Evolutionary conservation across 1,284 basidiomycete species (phyloP), one percentile per base, ranked within the genome.

Genomic region (Cryptococcus jaspeensis): DNA sequence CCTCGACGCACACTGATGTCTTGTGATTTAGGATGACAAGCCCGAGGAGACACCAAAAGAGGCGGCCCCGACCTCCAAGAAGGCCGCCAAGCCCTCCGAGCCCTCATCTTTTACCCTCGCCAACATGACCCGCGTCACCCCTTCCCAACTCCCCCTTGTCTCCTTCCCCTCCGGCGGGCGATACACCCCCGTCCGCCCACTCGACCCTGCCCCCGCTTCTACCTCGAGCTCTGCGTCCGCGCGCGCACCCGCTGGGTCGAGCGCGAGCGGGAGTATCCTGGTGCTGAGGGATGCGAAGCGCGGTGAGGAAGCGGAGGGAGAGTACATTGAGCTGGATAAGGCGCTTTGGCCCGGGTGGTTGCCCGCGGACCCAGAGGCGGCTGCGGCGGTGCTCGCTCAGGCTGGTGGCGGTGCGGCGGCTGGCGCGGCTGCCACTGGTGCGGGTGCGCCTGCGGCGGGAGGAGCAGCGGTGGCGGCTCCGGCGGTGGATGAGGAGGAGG

Each of bases 71-170:
- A 86, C 89, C 52, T 37, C 52, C 6, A 53, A 56, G 45, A 66
- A 65, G 58, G 62, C 56, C 52, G 60, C 47, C 45, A 85, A 87
- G 69, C 88, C 87, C 73, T 70, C 78, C 42, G 94, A 98, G 70
- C 85, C 90, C 0, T 79, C 82, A 1, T 89, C 82, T 13, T 91
- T 95, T 77, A 83, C 81, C 56, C 79, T 94, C 16, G 80, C 85
- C 32, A 99, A 99, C 81, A 88, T 97, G 71, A 90, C 93, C 13
- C 87, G 96, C 51, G 92, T 98, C 18, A 93, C 90, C 0, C 92
- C 95, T 16, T 85, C 87, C 0, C 96, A 99, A 76, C 80, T 96
- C 36, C 81, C 85, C 20, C 87, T 89, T 77, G 85, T 99, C 70
- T 56, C 63, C 44, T 96, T 97, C 84, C 86, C 92, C 0, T 54